Conservation (phyloP, 441 rosid genomes). For the Euphorbia celastroides region DNA sequence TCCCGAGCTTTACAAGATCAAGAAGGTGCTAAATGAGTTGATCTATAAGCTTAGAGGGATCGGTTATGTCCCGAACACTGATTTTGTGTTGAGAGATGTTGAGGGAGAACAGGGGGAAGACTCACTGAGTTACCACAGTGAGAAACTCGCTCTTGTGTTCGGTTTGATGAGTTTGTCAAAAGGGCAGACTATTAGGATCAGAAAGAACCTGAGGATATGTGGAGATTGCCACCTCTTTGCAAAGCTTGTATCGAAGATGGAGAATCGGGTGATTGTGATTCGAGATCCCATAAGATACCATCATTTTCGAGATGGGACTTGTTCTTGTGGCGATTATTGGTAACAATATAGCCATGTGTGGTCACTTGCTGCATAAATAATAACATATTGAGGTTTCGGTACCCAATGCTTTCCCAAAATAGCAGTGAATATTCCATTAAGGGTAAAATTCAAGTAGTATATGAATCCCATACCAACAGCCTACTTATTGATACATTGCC, state of each 20-base stretch:
- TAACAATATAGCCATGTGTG: constrained; percentile 18
- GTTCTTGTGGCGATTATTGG: constrained; percentile 79
- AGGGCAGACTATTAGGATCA: constrained; percentile 49
- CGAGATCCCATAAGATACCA: constrained; percentile 68
- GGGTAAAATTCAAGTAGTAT: neutral
- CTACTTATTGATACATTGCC: constrained; percentile 12
- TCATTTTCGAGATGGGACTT: constrained; percentile 52
- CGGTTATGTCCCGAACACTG: constrained; percentile 66
- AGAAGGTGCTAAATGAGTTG: constrained; percentile 31
- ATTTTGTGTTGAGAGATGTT: constrained; percentile 55
- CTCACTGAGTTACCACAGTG: constrained; percentile 58
- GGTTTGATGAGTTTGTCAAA: constrained; percentile 46
- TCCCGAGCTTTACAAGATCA: constrained; percentile 42
- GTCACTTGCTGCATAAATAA: neutral
- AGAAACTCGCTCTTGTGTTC: constrained; percentile 60
- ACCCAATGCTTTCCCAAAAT: neutral
- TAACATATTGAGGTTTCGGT: neutral
- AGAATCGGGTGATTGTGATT: constrained; percentile 38
- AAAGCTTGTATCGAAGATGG: constrained; percentile 51
- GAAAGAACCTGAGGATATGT: constrained; percentile 72
- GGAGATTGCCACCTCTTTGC: constrained; percentile 66
- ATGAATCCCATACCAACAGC: neutral
- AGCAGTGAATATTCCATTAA: neutral
- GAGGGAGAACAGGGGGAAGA: constrained; percentile 72
- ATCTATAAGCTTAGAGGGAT: constrained; percentile 35